A percentile compares a stretch with the other conserved stretches of the same genome.
These are phyloP conservation scores for Botrytis fabae DNA, from an alignment of 2,329 filamentous ascomycete genomes.

Conservation along the genomic window DNA sequence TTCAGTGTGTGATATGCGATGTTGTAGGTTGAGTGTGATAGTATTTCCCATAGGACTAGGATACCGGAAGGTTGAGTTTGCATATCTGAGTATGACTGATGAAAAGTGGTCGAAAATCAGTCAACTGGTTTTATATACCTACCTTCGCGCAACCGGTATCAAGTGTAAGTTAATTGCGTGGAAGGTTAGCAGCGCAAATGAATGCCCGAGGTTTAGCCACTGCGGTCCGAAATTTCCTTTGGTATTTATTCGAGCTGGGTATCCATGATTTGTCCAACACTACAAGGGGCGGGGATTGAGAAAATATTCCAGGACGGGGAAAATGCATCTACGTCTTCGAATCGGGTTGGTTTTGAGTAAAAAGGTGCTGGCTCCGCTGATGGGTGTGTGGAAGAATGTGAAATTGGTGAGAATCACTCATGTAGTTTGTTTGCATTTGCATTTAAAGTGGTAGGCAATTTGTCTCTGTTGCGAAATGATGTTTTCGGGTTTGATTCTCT, in stretches of 20 bases:
- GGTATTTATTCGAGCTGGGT: not conserved
- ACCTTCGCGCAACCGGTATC: too few relatives aligned
- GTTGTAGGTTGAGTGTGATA: not conserved
- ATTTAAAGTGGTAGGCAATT: too few relatives aligned
- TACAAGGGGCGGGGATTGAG: too few relatives aligned
- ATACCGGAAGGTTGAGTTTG: not conserved
- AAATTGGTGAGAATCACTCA: not conserved
- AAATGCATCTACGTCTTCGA: too few relatives aligned
- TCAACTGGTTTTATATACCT: not conserved
- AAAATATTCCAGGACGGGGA: not conserved
- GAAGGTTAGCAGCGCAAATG: not conserved
- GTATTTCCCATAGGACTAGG: rapidly evolving
- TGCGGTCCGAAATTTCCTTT: not conserved
- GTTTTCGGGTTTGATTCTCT: not conserved
- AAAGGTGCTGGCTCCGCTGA: too few relatives aligned
- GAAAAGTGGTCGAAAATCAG: not conserved
- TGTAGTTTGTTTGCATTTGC: too few relatives aligned
- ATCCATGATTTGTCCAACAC: not conserved
- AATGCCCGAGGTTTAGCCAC: not conserved
- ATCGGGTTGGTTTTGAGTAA: not conserved
- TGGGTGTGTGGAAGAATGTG: not conserved
- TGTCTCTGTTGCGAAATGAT: not conserved
- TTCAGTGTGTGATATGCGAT: not conserved
- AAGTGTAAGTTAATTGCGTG: not conserved
- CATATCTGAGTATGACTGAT: not conserved